A percentile compares a stretch with the other conserved stretches of the same genome.
These are phyloP conservation scores for Nemania diffusa DNA, from an alignment of 2,329 filamentous ascomycete species.

Conservation along the genomic window DNA sequence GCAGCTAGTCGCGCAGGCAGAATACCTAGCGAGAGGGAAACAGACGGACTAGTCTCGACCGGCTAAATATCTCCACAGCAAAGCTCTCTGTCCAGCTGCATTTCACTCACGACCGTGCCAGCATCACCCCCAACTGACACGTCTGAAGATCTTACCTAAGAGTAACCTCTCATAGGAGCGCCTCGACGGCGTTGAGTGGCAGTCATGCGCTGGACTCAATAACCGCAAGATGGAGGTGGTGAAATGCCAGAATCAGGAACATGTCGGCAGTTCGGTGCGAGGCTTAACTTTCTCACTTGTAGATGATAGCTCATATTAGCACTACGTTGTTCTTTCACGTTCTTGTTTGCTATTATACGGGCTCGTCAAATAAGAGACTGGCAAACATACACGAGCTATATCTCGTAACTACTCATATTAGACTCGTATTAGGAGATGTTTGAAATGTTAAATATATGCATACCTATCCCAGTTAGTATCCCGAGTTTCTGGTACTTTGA, in stretches of 20 bases:
- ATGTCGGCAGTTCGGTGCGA: slow-evolving; percentile 22
- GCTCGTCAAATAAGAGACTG: background rate
- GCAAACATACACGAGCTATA: background rate
- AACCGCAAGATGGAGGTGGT: slow-evolving; percentile 1
- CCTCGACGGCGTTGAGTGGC: slow-evolving; percentile 1
- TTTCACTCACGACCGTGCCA: background rate
- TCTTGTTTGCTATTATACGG: background rate
- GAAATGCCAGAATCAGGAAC: background rate
- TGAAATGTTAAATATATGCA: background rate
- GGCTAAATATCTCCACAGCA: slow-evolving; percentile 28
- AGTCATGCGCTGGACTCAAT: background rate
- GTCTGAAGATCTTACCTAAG: slow-evolving; percentile 27
- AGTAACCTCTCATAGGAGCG: slow-evolving; percentile 26
- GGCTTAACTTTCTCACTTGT: slow-evolving; percentile 11
- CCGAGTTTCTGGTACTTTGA: background rate
- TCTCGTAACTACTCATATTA: background rate
- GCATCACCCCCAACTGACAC: background rate
- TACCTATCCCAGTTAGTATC: background rate
- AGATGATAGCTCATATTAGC: background rate
- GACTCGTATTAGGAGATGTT: background rate
- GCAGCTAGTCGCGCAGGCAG: background rate
- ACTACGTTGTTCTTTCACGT: too few relatives aligned
- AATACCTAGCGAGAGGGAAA: background rate
- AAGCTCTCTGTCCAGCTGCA: background rate
- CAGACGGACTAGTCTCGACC: slow-evolving; percentile 12